Conservation (phyloP, 768 basidiomycete genomes). For the Russula earlei region DNA sequence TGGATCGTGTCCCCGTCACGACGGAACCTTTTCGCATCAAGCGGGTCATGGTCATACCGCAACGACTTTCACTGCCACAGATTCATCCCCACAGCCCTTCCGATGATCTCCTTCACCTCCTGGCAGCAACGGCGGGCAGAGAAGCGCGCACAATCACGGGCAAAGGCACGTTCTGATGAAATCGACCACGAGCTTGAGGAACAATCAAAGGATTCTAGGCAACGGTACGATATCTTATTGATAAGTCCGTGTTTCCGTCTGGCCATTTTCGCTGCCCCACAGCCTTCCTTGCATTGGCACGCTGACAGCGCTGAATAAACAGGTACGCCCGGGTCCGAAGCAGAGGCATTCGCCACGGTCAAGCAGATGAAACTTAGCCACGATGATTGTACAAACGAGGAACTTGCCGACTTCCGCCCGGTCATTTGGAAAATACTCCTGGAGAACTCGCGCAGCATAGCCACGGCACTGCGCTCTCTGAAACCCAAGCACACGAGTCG, state of each 20-base stretch:
- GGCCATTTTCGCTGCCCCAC: background rate
- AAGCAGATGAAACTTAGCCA: background rate
- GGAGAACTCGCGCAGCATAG: background rate
- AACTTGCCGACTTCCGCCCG: background rate
- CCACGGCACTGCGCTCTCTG: background rate
- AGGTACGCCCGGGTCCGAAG: slow-evolving; percentile 1
- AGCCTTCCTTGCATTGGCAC: background rate
- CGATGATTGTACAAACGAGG: slow-evolving; percentile 36
- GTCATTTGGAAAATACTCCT: slow-evolving; percentile 3
- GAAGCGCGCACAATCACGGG: background rate
- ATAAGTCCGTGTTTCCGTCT: slow-evolving; percentile 49
- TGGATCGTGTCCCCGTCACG: too few species aligned
- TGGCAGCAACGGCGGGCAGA: background rate
- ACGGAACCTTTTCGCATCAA: too few species aligned
- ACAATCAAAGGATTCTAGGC: slow-evolving; percentile 66
- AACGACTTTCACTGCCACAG: too few species aligned
- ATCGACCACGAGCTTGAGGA: slow-evolving; percentile 82
- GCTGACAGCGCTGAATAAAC: background rate
- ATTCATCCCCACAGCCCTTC: background rate
- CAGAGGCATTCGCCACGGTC: background rate
- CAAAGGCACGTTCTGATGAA: slow-evolving; percentile 49
- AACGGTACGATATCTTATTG: slow-evolving; percentile 74
- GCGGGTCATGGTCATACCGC: too few species aligned
- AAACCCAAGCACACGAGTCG: background rate
- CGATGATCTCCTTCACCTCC: background rate